phyloP scores from a whole-genome alignment of 768 basidiomycete genomes.

The Psilocybe sp. region DNA sequence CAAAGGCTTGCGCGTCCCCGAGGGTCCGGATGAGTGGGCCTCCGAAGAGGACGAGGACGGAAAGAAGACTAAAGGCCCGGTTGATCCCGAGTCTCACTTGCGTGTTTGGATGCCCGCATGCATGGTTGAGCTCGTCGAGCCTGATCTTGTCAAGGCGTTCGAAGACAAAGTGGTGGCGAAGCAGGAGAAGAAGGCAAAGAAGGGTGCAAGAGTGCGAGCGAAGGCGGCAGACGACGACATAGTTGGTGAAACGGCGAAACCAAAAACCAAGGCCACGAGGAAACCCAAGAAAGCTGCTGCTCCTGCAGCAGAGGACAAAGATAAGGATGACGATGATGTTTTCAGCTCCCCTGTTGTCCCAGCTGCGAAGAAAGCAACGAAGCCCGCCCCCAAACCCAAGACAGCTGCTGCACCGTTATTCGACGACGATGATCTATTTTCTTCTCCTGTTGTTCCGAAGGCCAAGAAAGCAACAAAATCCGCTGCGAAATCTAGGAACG shows the following conservation, averaged over 20 bases:
- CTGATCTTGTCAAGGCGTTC: slow-evolving; percentile 59
- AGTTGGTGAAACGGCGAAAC: too few relatives aligned
- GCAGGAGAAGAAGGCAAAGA: slow-evolving; percentile 47
- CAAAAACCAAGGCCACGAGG: slow-evolving; percentile 10
- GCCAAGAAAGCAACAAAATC: background rate
- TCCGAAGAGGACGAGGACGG: slow-evolving; percentile 45
- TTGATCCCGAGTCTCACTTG: slow-evolving; percentile 53
- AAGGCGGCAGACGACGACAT: slow-evolving; percentile 3
- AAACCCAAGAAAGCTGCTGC: slow-evolving; percentile 4
- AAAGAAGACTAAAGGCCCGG: slow-evolving; percentile 37
- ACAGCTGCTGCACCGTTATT: background rate
- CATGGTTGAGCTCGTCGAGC: slow-evolving; percentile 68
- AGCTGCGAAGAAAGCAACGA: slow-evolving; percentile 1
- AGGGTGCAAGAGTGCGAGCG: slow-evolving; percentile 21
- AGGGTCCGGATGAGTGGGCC: slow-evolving; percentile 48
- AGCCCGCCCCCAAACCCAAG: background rate
- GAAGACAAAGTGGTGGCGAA: slow-evolving; percentile 50
- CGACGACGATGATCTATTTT: slow-evolving; percentile 3
- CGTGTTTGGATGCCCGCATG: slow-evolving; percentile 83
- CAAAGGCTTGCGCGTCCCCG: slow-evolving; percentile 51
- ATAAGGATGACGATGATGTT: slow-evolving; percentile 9
- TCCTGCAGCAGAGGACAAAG: slow-evolving; percentile 6
- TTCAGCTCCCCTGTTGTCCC: background rate
- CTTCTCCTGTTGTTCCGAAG: background rate
- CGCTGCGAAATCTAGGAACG: background rate